Evolutionary conservation across 202 grass and related monocot species (phyloP).

Genomic region (Dendrocalamus latiflorus): DNA sequence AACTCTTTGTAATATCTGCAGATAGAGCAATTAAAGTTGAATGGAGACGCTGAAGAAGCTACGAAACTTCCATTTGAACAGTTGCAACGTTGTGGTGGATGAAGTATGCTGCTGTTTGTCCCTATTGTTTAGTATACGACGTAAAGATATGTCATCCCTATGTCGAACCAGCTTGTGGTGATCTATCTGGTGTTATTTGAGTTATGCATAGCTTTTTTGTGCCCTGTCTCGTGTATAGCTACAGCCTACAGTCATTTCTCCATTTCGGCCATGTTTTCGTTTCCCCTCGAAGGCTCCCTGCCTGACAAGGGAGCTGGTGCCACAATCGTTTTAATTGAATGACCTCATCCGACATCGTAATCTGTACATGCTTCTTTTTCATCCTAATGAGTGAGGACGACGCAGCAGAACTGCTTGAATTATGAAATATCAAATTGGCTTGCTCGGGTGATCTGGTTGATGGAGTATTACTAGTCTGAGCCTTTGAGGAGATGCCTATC

Average conservation of each 20-base stretch:
- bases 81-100: slow-evolving; percentile 1
- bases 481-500: too few relatives aligned
- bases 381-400: too few relatives aligned
- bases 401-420: too few relatives aligned
- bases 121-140: slow-evolving; percentile 5
- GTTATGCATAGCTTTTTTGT: slow-evolving; percentile 9
- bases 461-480: neutral
- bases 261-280: neutral
- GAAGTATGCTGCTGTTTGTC: neutral
- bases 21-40: slow-evolving; percentile 49
- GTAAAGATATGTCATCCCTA: slow-evolving; percentile 27
- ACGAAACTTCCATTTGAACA: neutral
- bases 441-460: too few relatives aligned
- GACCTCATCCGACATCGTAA: neutral
- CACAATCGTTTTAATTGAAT: neutral
- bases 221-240: slow-evolving; percentile 5
- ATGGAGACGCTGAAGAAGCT: slow-evolving; percentile 49
- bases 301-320: slow-evolving; percentile 11
- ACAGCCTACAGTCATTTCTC: neutral
- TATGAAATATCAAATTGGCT: too few relatives aligned
- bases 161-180: slow-evolving; percentile 30
- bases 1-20: slow-evolving; percentile 22
- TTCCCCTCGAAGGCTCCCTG: neutral
- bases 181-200: slow-evolving; percentile 19
- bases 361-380: neutral